Base-by-base conservation (phyloP, 306 rosid genomes). In the Glycine soja region DNA sequence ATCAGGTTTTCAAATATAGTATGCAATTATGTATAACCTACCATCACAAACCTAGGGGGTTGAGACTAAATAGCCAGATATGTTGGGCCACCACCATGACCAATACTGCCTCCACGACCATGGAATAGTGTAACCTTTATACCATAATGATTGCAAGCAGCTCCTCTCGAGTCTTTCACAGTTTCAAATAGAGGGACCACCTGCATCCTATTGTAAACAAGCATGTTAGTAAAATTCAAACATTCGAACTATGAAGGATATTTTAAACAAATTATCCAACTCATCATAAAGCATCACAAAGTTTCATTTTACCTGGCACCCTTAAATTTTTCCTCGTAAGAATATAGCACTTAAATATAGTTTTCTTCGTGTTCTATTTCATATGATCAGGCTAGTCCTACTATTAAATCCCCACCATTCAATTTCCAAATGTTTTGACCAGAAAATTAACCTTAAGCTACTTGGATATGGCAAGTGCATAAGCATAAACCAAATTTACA, bases 81-180 rank as follows among this genome's bases (percentile, higher is more conserved):
- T 8, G 97, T 95, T 8, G 98, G 98, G 72, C 98, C 98, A 65
- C 98, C 98, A 75, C 98, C 98, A 68, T 97, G 98, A 63, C 97
- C 98, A 50, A 94, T 87, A 81, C 98, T 94, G 38, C 98, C 97
- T 38, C 98, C 98, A 76, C 97, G 97, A 76, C 98, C 97, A 70
- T 95, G 98, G 78, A 94, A 92, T 72, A 95, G 86, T 52, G 97
- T 95, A 82, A 95, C 88, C 87, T 92, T 95, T 59, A 95, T 92
- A 64, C 90, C n/a, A n/a, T n/a, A n/a, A n/a, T n/a, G n/a, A n/a
- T n/a, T n/a, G n/a, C n/a, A n/a, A n/a, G n/a, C 98, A 73, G 98
- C 98, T 84, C 71, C 95, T 89, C 98, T 86, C 84, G 92, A 79
- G 89, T 94, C 97, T 76, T 91, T 93, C 86, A 91, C 95, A 54